These are phyloP conservation scores for Corylus americana DNA, from an alignment of 306 rosid genomes.

Conservation along the genomic window DNA sequence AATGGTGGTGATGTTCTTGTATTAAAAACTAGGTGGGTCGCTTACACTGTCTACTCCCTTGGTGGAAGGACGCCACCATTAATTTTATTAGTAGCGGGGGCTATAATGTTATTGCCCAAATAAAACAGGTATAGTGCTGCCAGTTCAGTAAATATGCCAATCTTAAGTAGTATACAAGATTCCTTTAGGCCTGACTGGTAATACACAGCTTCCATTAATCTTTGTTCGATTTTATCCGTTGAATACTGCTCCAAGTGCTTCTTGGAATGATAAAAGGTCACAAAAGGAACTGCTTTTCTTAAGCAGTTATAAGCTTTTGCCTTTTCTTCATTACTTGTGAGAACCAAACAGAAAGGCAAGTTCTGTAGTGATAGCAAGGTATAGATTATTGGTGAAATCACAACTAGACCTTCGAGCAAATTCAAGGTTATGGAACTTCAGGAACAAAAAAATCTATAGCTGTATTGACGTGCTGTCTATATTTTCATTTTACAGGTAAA, in stretches of 20 bases:
- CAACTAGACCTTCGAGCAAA: neutral
- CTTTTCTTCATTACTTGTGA: neutral
- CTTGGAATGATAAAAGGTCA: neutral
- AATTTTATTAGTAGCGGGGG: constrained; percentile 55
- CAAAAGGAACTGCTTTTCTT: neutral
- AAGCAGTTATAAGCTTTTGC: neutral
- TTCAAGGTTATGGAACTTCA: neutral
- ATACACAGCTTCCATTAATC: neutral
- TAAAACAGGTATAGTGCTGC: constrained; percentile 40
- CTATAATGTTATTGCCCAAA: constrained; percentile 43
- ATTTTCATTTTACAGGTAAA: constrained; percentile 39
- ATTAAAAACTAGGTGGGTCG: constrained; percentile 48
- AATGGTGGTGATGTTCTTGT: neutral
- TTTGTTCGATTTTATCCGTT: neutral
- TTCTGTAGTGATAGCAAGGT: neutral
- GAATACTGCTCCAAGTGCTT: neutral
- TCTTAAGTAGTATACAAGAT: neutral
- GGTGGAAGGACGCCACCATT: constrained; percentile 60
- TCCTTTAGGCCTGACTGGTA: neutral
- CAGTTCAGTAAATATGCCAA: neutral
- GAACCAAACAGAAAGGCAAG: neutral
- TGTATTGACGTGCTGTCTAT: neutral
- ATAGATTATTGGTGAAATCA: neutral
- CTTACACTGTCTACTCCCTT: constrained; percentile 55
- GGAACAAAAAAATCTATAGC: neutral